These are phyloP conservation scores for Oxytropis ochrocephala DNA, from an alignment of 306 rosid species.

Conservation along the genomic window DNA sequence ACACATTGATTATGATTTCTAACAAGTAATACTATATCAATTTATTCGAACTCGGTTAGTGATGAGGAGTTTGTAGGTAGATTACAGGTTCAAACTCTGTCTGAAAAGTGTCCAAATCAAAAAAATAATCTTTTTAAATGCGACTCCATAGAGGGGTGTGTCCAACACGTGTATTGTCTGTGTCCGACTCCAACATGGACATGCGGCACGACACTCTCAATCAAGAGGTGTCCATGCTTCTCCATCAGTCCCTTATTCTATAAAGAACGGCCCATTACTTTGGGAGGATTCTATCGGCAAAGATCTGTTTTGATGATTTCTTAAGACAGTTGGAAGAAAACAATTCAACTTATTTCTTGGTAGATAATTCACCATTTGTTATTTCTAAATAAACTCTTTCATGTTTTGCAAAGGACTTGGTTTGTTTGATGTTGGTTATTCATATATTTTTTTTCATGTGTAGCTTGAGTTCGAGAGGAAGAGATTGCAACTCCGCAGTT, in stretches of 20 bases:
- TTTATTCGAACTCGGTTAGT: background rate
- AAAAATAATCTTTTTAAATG: too few relatives aligned
- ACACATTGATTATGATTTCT: too few relatives aligned
- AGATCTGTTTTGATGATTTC: background rate
- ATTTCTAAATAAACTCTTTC: conserved; percentile 1
- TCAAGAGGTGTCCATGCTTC: too few relatives aligned
- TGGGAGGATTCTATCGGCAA: background rate
- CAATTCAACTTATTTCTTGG: background rate
- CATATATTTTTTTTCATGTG: background rate
- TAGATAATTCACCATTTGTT: background rate
- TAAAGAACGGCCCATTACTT: background rate
- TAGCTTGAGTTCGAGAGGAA: conserved; percentile 85
- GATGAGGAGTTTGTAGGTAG: background rate
- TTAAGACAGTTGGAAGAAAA: background rate
- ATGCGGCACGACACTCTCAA: too few relatives aligned
- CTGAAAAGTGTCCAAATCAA: too few relatives aligned
- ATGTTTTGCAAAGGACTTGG: background rate
- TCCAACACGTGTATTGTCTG: too few relatives aligned
- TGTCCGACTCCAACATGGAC: too few relatives aligned
- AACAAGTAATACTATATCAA: too few relatives aligned
- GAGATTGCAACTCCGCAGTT: conserved; percentile 66
- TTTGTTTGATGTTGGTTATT: conserved; percentile 12
- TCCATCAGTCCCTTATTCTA: background rate
- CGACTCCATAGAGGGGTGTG: too few relatives aligned
- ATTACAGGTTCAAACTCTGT: background rate